phyloP scores from a whole-genome alignment of 371 early-diverging fungal species.

The Catenaria anguillulae region DNA sequence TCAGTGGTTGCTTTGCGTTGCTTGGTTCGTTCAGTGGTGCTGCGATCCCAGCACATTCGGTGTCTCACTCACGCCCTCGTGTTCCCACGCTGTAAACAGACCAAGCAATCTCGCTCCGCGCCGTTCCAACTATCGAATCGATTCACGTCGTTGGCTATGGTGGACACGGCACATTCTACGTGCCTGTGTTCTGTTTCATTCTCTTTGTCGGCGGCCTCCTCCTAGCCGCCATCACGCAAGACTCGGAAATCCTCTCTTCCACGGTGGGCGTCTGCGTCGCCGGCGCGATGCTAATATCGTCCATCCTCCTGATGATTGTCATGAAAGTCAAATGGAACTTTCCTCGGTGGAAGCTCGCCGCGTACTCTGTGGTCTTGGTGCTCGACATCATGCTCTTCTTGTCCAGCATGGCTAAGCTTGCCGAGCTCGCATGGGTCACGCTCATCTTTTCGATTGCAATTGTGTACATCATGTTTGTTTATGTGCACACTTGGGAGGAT shows the following conservation, averaged over 20 bases:
- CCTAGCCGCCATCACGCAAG: not conserved
- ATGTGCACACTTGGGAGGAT: not conserved
- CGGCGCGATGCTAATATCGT: constrained; percentile 4
- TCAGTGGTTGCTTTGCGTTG: not conserved
- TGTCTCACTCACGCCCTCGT: too few species aligned
- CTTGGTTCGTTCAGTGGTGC: not conserved
- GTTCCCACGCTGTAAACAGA: not conserved
- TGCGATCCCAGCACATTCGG: not conserved
- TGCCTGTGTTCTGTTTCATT: not conserved
- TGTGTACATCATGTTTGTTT: constrained; percentile 1
- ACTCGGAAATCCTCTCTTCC: not conserved
- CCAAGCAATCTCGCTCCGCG: constrained; percentile 1
- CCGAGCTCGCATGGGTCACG: constrained; percentile 1
- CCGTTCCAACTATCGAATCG: not conserved
- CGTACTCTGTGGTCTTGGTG: not conserved
- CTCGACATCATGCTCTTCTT: not conserved
- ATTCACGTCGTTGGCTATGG: not conserved
- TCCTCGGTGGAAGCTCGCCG: not conserved
- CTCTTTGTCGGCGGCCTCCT: not conserved
- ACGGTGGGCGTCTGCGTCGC: constrained; percentile 1
- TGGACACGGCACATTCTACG: not conserved
- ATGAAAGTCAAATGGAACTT: constrained; percentile 2
- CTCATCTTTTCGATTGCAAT: not conserved
- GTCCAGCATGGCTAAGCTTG: not conserved
- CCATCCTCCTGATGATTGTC: not conserved